These are phyloP conservation scores for Ophiocordyceps camponoti-leonardi DNA, from an alignment of 2,329 filamentous ascomycete genomes.

Conservation along the genomic window DNA sequence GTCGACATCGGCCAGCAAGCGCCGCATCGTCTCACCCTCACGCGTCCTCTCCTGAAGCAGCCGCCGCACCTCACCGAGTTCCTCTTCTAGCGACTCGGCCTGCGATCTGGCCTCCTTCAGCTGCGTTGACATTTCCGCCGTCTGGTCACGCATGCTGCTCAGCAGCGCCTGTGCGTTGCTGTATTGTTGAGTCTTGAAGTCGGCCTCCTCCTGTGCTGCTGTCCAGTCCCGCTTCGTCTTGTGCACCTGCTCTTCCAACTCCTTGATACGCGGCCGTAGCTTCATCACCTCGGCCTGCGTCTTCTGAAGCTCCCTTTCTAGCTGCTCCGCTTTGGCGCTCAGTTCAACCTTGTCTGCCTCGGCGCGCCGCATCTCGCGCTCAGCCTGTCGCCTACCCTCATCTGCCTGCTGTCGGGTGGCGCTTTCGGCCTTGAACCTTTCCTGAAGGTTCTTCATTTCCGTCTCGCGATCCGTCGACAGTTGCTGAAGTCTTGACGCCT, in stretches of 20 bases:
- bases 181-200: slow-evolving; percentile 74
- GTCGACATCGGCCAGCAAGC: slow-evolving; percentile 74
- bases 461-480: slow-evolving; percentile 56
- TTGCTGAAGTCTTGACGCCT: slow-evolving; percentile 53
- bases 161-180: slow-evolving; percentile 70
- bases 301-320: slow-evolving; percentile 50
- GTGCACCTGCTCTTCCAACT: slow-evolving; percentile 57
- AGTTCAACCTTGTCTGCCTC: slow-evolving; percentile 70
- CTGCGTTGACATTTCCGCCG: slow-evolving; percentile 72
- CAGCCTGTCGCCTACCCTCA: slow-evolving; percentile 56
- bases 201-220: slow-evolving; percentile 58
- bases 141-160: slow-evolving; percentile 85
- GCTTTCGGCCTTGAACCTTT: slow-evolving; percentile 61
- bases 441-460: slow-evolving; percentile 62
- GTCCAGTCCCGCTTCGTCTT: slow-evolving; percentile 52
- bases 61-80: slow-evolving; percentile 73
- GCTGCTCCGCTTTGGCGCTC: slow-evolving; percentile 54
- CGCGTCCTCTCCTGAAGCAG: slow-evolving; percentile 75
- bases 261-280: slow-evolving; percentile 41
- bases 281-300: slow-evolving; percentile 57
- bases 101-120: slow-evolving; percentile 76
- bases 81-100: slow-evolving; percentile 78
- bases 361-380: slow-evolving; percentile 59
- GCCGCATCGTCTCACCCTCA: slow-evolving; percentile 88
- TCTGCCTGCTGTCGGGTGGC: slow-evolving; percentile 57